These are phyloP conservation scores for Acarospora socialis DNA, from an alignment of 2,329 filamentous ascomycete genomes.

Conservation along the genomic window DNA sequence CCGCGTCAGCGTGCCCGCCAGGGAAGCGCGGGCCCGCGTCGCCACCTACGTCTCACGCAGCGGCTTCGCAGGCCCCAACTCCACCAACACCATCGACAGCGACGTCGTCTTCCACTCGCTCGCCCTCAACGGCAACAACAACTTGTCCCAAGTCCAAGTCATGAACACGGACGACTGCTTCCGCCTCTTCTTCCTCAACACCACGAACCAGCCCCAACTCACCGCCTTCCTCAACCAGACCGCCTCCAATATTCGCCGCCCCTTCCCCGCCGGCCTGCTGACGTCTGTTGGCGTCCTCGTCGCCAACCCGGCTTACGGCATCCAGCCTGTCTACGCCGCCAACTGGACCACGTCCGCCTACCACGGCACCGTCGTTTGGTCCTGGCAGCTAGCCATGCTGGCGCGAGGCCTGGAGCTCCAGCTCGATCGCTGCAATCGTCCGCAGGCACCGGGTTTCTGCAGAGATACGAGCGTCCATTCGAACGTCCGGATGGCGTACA, in stretches of 20 bases:
- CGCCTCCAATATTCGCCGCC: constrained; percentile 41
- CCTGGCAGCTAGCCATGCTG: constrained; percentile 52
- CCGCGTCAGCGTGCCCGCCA: constrained; percentile 29
- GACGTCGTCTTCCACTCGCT: constrained; percentile 42
- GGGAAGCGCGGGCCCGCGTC: constrained; percentile 34
- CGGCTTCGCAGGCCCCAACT: constrained; percentile 32
- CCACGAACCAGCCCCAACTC: constrained; percentile 42
- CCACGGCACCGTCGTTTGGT: constrained; percentile 52
- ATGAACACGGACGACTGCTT: constrained; percentile 54
- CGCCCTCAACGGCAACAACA: constrained; percentile 38
- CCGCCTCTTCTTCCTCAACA: constrained; percentile 47
- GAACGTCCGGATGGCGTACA: constrained; percentile 40
- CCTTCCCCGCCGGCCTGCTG: constrained; percentile 45
- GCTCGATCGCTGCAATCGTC: constrained; percentile 35
- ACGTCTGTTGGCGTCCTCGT: constrained; percentile 44
- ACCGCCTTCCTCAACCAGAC: constrained; percentile 42
- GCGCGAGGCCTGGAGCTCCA: constrained; percentile 45
- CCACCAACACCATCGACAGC: constrained; percentile 28
- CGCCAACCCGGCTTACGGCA: constrained; percentile 46
- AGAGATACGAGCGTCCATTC: constrained; percentile 26
- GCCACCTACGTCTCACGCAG: constrained; percentile 32
- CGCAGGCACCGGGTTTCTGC: constrained; percentile 36
- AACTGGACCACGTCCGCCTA: constrained; percentile 46
- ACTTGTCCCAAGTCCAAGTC: constrained; percentile 37
- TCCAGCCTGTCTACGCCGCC: constrained; percentile 30